Evolutionary conservation across 305 asterid species (phyloP).

Genomic region (Solanum hybrid): DNA sequence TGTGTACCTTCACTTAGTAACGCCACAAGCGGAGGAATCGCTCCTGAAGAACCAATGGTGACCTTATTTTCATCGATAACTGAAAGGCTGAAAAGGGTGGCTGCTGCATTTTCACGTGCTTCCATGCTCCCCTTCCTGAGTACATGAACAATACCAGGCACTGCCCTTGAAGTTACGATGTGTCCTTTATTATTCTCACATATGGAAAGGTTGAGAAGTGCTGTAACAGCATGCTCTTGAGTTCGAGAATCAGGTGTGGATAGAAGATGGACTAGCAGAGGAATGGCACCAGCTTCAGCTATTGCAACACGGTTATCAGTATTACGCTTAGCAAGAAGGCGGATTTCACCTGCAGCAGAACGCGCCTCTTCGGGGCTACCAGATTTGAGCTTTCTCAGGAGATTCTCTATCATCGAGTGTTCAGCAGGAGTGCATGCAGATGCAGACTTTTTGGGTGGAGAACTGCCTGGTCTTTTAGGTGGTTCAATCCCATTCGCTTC

Average conservation of each 20-base stretch:
- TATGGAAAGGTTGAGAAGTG: conserved; percentile 91
- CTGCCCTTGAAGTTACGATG: conserved; percentile 69
- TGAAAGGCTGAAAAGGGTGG: conserved; percentile 86
- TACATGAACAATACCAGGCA: conserved; percentile 84
- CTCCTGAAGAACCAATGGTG: conserved; percentile 77
- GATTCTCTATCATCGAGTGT: conserved; percentile 52
- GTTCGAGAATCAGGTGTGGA: conserved; percentile 79
- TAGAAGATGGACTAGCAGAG: conserved; percentile 66
- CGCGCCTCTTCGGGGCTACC: conserved; percentile 76
- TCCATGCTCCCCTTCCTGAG: conserved; percentile 85
- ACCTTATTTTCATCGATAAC: conserved; percentile 83
- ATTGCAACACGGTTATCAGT: conserved; percentile 91
- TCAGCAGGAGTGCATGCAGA: conserved; percentile 75
- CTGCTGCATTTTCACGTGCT: conserved; percentile 93
- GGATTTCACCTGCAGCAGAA: conserved; percentile 86
- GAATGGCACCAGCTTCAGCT: conserved; percentile 96
- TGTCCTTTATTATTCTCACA: conserved; percentile 75
- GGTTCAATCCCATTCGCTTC: conserved; percentile 81
- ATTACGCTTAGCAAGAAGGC: conserved; percentile 89
- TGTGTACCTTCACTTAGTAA: conserved; percentile 78
- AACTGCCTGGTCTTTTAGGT: conserved; percentile 59
- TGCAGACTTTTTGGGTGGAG: conserved; percentile 29
- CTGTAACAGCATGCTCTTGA: conserved; percentile 92
- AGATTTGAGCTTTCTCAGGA: conserved; percentile 62
- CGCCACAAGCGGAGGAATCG: conserved; percentile 70